phyloP scores from a whole-genome alignment of 1,284 basidiomycete genomes.

The Gymnopus androsaceus region DNA sequence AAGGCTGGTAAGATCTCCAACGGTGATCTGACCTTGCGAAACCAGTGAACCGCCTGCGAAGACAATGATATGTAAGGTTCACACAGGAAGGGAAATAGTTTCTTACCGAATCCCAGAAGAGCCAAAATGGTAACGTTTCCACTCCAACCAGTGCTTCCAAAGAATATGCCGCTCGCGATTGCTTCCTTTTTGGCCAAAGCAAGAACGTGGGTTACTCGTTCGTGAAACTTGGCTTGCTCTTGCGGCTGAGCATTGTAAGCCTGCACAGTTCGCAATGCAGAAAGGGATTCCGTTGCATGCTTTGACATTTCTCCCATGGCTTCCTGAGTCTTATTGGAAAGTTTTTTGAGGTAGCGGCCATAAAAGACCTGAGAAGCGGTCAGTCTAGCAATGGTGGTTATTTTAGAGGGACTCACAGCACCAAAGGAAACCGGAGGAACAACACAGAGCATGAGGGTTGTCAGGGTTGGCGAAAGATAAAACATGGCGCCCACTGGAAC shows the following conservation, averaged over 20 bases:
- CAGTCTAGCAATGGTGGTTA: conserved; percentile 2
- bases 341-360: conserved; percentile 89
- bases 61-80: too few relatives aligned
- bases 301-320: conserved; percentile 95
- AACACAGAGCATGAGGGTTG: conserved; percentile 89
- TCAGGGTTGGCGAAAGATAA: conserved; percentile 89
- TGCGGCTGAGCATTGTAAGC: conserved; percentile 81
- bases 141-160: conserved; percentile 90
- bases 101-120: conserved; percentile 84
- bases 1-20: conserved; percentile 89
- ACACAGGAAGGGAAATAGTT: too few relatives aligned
- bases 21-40: conserved; percentile 82
- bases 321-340: conserved; percentile 92
- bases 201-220: conserved; percentile 72
- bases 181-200: conserved; percentile 86
- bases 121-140: conserved; percentile 92
- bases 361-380: conserved; percentile 76
- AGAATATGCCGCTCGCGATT: conserved; percentile 89
- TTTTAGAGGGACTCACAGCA: conserved; percentile 59
- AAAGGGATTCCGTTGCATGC: conserved; percentile 87
- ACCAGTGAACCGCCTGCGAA: conserved; percentile 84
- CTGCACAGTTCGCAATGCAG: conserved; percentile 92
- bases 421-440: conserved; percentile 96
- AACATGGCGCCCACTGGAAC: conserved; percentile 90
- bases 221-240: conserved; percentile 73